Evolutionary conservation across 495 filamentous ascomycete species (phyloP).

Genomic region (Penicillium turbatum): DNA sequence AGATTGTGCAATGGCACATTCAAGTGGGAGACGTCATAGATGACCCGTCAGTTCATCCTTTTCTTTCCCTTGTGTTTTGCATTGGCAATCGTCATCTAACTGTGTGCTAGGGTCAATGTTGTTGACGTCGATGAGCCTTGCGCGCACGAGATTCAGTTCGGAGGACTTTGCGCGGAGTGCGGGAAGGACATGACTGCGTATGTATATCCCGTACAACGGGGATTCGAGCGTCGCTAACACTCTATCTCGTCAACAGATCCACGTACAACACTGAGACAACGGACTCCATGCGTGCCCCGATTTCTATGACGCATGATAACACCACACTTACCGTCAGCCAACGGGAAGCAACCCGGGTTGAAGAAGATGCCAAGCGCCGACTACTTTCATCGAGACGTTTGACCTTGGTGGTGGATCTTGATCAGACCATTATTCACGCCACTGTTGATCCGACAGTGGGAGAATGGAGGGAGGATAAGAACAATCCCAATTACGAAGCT

Average conservation of each 20-base stretch:
- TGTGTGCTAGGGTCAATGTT: slow-evolving; percentile 46
- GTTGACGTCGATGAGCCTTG: slow-evolving; percentile 87
- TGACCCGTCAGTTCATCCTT: slow-evolving; percentile 32
- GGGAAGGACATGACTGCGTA: slow-evolving; percentile 95
- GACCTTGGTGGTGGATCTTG: slow-evolving; percentile 92
- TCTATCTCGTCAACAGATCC: slow-evolving; percentile 30
- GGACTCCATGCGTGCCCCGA: slow-evolving; percentile 74
- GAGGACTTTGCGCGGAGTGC: slow-evolving; percentile 83
- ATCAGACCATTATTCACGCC: slow-evolving; percentile 98
- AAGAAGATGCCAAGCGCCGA: slow-evolving; percentile 80
- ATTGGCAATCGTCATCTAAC: slow-evolving; percentile 12
- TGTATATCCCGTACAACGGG: slow-evolving; percentile 14
- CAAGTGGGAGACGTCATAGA: slow-evolving; percentile 65
- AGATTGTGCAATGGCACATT: slow-evolving; percentile 69
- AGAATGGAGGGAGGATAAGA: slow-evolving; percentile 86
- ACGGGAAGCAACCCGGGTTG: slow-evolving; percentile 70
- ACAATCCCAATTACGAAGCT: slow-evolving; percentile 86
- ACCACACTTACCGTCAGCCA: slow-evolving; percentile 69
- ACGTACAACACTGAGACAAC: slow-evolving; percentile 55
- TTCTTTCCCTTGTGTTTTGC: not conserved
- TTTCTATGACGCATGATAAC: slow-evolving; percentile 91
- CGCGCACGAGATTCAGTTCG: slow-evolving; percentile 84
- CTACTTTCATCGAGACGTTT: slow-evolving; percentile 75
- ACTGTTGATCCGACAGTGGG: slow-evolving; percentile 94
- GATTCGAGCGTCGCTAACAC: not conserved